These are phyloP conservation scores for Tephrocybe sp. DNA, from an alignment of 768 basidiomycete species.

Conservation along the genomic window DNA sequence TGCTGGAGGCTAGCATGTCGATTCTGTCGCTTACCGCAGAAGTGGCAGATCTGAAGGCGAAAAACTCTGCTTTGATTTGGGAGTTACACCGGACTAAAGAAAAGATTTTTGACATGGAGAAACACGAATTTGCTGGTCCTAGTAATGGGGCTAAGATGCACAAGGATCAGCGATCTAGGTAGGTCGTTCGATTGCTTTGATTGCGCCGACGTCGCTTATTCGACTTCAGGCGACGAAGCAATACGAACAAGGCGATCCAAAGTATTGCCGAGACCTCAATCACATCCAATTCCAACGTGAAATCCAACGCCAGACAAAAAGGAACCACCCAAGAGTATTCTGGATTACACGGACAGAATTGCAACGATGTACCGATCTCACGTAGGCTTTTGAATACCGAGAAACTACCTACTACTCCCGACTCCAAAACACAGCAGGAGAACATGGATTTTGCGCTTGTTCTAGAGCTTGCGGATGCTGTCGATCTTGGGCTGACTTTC, in stretches of 20 bases:
- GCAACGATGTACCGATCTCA: too few relatives aligned
- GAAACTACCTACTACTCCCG: neutral
- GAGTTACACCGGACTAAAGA: conserved; percentile 1
- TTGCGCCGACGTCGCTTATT: too few relatives aligned
- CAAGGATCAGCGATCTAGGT: conserved; percentile 4
- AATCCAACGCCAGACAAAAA: too few relatives aligned
- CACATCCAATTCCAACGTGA: too few relatives aligned
- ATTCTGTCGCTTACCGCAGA: conserved; percentile 42
- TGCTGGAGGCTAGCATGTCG: conserved; percentile 49
- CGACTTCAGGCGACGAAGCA: too few relatives aligned
- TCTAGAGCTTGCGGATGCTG: neutral
- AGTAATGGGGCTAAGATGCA: neutral
- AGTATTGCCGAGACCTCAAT: too few relatives aligned
- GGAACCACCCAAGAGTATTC: too few relatives aligned
- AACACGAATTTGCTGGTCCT: neutral
- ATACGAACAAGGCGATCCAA: too few relatives aligned
- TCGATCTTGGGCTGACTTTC: neutral
- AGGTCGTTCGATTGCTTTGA: neutral
- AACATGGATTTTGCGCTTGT: neutral
- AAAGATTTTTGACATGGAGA: neutral
- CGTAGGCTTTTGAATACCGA: neutral
- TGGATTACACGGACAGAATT: too few relatives aligned
- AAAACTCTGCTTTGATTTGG: conserved; percentile 17
- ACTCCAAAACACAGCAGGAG: neutral
- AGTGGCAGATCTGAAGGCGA: conserved; percentile 28